Conservation (phyloP, 2,329 filamentous ascomycete species). For the Conoideocrella luteorostrata region DNA sequence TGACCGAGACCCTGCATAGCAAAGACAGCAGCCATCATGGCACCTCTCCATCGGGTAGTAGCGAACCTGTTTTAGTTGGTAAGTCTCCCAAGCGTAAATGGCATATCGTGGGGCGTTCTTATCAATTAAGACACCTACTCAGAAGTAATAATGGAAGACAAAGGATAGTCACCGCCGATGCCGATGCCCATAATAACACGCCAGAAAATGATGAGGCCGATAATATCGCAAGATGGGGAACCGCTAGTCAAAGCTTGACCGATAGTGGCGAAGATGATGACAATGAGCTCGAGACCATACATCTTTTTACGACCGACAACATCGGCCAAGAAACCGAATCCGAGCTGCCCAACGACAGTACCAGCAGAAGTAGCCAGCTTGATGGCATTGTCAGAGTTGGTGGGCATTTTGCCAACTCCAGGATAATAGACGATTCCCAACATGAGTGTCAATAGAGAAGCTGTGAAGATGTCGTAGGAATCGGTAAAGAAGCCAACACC, state of each 20-base stretch:
- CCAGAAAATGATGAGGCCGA: constrained; percentile 72
- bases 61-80: constrained; percentile 55
- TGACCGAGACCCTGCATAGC: constrained; percentile 84
- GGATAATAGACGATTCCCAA: constrained; percentile 72
- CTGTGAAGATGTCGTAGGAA: constrained; percentile 77
- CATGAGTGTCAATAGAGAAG: constrained; percentile 67
- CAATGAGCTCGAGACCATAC: constrained; percentile 71
- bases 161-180: constrained; percentile 60
- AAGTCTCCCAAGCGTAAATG: no score
- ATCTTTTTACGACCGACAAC: constrained; percentile 64
- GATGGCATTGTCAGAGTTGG: constrained; percentile 68
- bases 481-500: constrained; percentile 88
- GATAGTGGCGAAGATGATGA: constrained; percentile 74
- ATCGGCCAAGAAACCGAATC: constrained; percentile 74
- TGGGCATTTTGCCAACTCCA: constrained; percentile 52
- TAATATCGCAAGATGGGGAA: constrained; percentile 56
- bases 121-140: constrained; percentile 48
- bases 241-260: constrained; percentile 61
- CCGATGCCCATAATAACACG: constrained; percentile 60
- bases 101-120: no score
- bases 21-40: constrained; percentile 83
- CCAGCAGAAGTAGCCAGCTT: constrained; percentile 80
- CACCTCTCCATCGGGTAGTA: constrained; percentile 76
- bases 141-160: constrained; percentile 78
- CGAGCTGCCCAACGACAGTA: constrained; percentile 75